Conservation (phyloP, 2,329 filamentous ascomycete genomes). For the Penicillium italicum region DNA sequence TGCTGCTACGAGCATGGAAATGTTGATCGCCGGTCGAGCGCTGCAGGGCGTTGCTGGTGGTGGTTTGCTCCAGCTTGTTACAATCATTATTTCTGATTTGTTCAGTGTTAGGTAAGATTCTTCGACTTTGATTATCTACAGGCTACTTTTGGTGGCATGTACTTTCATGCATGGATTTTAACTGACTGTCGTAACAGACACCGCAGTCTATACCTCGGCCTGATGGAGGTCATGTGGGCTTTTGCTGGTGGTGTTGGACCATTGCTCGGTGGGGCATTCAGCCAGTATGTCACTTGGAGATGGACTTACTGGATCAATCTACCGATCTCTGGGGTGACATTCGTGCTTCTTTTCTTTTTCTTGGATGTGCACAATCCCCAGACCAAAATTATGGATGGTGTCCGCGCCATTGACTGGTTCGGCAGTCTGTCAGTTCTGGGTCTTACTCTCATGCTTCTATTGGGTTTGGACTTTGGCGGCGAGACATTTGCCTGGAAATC, state of each 20-base stretch:
- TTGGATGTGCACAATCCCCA: slow-evolving; percentile 55
- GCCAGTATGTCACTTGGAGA: slow-evolving; percentile 45
- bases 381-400: slow-evolving; percentile 48
- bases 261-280: slow-evolving; percentile 52
- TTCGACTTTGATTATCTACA: neutral
- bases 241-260: slow-evolving; percentile 53
- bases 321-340: slow-evolving; percentile 49
- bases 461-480: slow-evolving; percentile 55
- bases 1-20: slow-evolving; percentile 45
- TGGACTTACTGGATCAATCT: slow-evolving; percentile 58
- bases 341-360: slow-evolving; percentile 50
- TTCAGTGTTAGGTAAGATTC: slow-evolving; percentile 49
- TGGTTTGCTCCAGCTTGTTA: slow-evolving; percentile 51
- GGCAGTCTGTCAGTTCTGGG: slow-evolving; percentile 52
- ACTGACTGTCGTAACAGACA: slow-evolving; percentile 29
- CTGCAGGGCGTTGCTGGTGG: slow-evolving; percentile 55
- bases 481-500: slow-evolving; percentile 53
- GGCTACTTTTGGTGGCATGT: too few species aligned
- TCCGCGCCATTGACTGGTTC: slow-evolving; percentile 54
- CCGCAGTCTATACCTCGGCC: slow-evolving; percentile 49
- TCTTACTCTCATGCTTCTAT: slow-evolving; percentile 51
- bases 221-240: slow-evolving; percentile 54
- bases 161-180: neutral
- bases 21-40: slow-evolving; percentile 53
- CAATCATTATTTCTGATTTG: slow-evolving; percentile 54